Evolutionary conservation across 1,139 yeast genomes (phyloP).

Genomic region (Debaryomycetaceae sp.): DNA sequence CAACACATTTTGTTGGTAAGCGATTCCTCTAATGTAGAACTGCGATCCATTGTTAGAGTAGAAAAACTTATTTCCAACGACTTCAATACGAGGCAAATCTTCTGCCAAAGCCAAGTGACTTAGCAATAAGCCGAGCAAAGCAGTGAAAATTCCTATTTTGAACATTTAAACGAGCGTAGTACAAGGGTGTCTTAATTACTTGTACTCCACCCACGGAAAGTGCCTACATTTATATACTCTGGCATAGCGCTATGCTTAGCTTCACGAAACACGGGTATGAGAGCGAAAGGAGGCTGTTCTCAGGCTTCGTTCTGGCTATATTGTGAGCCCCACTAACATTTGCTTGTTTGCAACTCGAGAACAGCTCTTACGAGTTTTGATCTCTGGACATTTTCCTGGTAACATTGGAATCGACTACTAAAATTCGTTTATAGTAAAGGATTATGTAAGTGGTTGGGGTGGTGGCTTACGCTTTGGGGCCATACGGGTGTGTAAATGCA

Average conservation of each 20-base stretch:
- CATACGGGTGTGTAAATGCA: neutral
- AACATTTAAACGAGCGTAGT: slow-evolving; percentile 1
- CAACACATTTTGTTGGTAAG: slow-evolving; percentile 69
- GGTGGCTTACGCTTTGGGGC: neutral
- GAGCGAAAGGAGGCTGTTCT: neutral
- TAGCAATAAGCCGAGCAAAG: slow-evolving; percentile 5
- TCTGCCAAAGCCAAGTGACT: slow-evolving; percentile 3
- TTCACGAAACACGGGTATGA: slow-evolving; percentile 1
- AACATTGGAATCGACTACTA: neutral
- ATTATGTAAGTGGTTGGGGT: neutral
- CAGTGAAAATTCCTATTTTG: slow-evolving; percentile 5
- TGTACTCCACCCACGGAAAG: neutral
- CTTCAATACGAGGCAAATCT: slow-evolving; percentile 52
- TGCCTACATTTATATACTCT: neutral
- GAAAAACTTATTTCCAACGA: slow-evolving; percentile 73
- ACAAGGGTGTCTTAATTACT: neutral
- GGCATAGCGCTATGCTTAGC: neutral
- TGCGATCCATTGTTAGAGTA: slow-evolving; percentile 76
- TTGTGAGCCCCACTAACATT: slow-evolving; percentile 1
- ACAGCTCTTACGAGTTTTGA: neutral
- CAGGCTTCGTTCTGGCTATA: slow-evolving; percentile 1
- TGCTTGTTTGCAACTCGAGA: neutral
- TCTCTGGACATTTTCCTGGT: slow-evolving; percentile 1
- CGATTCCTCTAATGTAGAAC: slow-evolving; percentile 76
- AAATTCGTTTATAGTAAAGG: neutral